Evolutionary conservation across 2,329 filamentous ascomycete species (phyloP).

Genomic region (Calonectria hongkongensis): DNA sequence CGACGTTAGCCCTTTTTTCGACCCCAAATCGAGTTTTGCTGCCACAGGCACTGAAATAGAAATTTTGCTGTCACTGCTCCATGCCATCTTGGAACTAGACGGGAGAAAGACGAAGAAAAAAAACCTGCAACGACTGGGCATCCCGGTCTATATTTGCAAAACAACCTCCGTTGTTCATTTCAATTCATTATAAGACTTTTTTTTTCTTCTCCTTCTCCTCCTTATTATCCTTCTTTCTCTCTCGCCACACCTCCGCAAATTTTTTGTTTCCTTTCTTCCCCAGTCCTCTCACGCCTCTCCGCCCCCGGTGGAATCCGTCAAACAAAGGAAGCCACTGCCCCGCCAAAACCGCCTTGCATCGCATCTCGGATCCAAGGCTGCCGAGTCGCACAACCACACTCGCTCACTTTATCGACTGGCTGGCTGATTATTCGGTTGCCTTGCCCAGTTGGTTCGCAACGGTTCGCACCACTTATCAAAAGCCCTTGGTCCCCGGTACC

Average conservation of each 20-base stretch:
- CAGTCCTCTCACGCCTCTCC: constrained; percentile 12
- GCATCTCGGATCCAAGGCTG: constrained; percentile 35
- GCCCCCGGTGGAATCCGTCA: constrained; percentile 33
- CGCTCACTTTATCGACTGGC: not conserved
- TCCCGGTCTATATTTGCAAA: constrained; percentile 18
- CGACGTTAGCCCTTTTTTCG: constrained; percentile 36
- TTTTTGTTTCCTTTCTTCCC: constrained; percentile 1
- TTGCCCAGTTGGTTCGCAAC: not conserved
- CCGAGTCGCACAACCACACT: constrained; percentile 23
- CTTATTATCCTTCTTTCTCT: not conserved
- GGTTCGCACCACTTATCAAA: constrained; percentile 26
- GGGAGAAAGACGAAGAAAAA: constrained; percentile 3
- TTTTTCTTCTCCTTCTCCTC: not conserved
- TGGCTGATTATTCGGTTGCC: constrained; percentile 23
- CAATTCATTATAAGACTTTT: constrained; percentile 7
- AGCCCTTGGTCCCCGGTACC: constrained; percentile 15
- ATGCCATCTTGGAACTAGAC: not conserved
- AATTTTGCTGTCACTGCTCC: constrained; percentile 5
- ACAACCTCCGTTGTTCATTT: not conserved
- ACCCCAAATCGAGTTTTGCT: constrained; percentile 34
- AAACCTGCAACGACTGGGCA: constrained; percentile 32
- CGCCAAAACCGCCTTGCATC: constrained; percentile 29
- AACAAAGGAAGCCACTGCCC: constrained; percentile 35
- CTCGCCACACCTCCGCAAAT: not conserved
- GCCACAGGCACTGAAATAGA: constrained; percentile 10